Percentiles rank a stretch among this genome's conserved stretches.
Evolutionary conservation across 345 rosid genomes (phyloP).

Genomic region (Noccaea bulbosa): DNA sequence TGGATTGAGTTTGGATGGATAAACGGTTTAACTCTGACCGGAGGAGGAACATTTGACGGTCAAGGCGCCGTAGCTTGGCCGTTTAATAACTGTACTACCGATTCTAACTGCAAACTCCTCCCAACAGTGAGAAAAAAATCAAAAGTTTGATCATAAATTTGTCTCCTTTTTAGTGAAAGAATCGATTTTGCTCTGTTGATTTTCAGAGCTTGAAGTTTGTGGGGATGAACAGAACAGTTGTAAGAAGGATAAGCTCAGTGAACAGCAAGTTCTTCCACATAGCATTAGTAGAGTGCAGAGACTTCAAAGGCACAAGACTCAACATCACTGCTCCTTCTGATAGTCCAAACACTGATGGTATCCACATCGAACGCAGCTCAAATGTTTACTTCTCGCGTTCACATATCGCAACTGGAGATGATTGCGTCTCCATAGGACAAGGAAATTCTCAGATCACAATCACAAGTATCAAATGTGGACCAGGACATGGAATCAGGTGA

Average conservation of each 20-base stretch:
- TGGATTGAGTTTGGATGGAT: conserved; percentile 57
- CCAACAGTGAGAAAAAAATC: conserved; percentile 51
- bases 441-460: conserved; percentile 47
- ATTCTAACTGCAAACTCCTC: conserved; percentile 41
- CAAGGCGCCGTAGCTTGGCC: conserved; percentile 56
- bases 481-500: conserved; percentile 49
- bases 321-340: conserved; percentile 51
- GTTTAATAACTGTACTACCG: conserved; percentile 41
- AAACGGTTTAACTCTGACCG: conserved; percentile 47
- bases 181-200: not conserved
- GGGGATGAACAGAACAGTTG: conserved; percentile 54
- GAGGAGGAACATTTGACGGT: conserved; percentile 69
- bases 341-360: conserved; percentile 74
- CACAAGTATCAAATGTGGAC: conserved; percentile 50
- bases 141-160: conserved; percentile 12
- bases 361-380: conserved; percentile 50
- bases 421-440: conserved; percentile 55
- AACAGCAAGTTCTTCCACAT: conserved; percentile 73
- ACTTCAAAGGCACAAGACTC: conserved; percentile 54
- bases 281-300: conserved; percentile 57
- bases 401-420: conserved; percentile 58
- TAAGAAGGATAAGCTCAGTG: conserved; percentile 53
- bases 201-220: conserved; percentile 61
- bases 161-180: not conserved
- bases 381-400: conserved; percentile 43